A percentile compares a stretch with the other conserved stretches of the same genome.
Conservation (phyloP, 1,284 basidiomycete genomes). For the Cutaneotrichosporon sp. region DNA sequence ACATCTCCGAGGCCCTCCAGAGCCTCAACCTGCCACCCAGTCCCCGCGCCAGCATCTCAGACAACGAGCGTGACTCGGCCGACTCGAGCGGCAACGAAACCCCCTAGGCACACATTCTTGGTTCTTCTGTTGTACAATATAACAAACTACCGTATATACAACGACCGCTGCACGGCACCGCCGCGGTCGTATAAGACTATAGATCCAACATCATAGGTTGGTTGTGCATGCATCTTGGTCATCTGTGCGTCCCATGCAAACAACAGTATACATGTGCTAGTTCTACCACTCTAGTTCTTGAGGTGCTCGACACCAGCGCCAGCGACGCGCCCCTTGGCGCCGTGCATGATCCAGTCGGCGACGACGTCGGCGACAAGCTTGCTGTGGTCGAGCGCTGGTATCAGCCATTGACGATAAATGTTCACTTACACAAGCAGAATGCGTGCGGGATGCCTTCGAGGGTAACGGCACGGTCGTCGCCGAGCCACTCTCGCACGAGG, state of each 20-base stretch:
- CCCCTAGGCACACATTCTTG: no score
- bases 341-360: conserved; percentile 27
- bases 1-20: conserved; percentile 45
- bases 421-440: conserved; percentile 38
- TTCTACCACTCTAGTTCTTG: no score
- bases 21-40: conserved; percentile 4
- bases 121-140: no score
- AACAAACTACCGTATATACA: no score
- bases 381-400: conserved; percentile 28
- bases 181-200: no score
- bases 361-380: conserved; percentile 32
- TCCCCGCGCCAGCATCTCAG: neutral
- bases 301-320: no score
- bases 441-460: conserved; percentile 39
- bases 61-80: neutral
- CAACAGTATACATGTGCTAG: no score
- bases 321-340: neutral
- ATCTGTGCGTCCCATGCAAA: no score
- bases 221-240: no score
- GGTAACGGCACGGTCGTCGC: conserved; percentile 24
- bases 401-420: neutral
- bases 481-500: conserved; percentile 29
- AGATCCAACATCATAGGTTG: no score
- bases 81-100: neutral
- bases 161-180: no score